Conservation (phyloP, 441 rosid species). For the Mallotus japonicus region DNA sequence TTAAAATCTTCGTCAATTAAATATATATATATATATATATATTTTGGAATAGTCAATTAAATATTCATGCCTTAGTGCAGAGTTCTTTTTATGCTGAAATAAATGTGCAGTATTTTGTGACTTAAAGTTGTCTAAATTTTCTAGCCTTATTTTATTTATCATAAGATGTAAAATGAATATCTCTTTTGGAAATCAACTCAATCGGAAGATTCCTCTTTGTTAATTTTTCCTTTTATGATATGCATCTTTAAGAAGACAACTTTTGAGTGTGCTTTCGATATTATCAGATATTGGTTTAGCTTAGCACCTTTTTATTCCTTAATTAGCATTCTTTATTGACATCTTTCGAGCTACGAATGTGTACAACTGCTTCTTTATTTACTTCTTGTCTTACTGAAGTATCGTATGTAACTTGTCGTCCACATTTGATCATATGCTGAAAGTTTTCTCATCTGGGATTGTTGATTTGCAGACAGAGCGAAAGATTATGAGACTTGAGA, state of each 20-base stretch:
- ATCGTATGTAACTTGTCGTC: background rate
- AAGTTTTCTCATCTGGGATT: background rate
- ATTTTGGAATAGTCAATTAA: too few species aligned
- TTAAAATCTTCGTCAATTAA: background rate
- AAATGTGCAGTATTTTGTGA: background rate
- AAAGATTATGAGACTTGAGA: conserved; percentile 37
- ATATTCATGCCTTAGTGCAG: background rate
- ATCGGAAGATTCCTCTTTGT: background rate
- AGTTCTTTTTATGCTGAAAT: background rate
- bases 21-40: too few species aligned
- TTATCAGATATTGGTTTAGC: background rate
- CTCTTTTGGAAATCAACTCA: background rate
- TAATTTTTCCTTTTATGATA: background rate
- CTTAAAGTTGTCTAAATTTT: background rate
- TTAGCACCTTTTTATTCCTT: background rate
- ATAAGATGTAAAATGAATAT: background rate
- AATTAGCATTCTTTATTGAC: background rate
- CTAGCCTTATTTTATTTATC: background rate
- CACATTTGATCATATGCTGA: background rate
- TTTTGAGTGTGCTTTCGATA: too few species aligned
- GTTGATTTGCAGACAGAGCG: conserved; percentile 36
- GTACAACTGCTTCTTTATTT: background rate
- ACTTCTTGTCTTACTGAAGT: background rate
- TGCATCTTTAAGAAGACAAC: too few species aligned
- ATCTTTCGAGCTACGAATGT: background rate